Percentiles rank a stretch among this genome's conserved stretches.
Evolutionary conservation across 768 basidiomycete genomes (phyloP).

Genomic region (Coprinopsis strossmayeri): DNA sequence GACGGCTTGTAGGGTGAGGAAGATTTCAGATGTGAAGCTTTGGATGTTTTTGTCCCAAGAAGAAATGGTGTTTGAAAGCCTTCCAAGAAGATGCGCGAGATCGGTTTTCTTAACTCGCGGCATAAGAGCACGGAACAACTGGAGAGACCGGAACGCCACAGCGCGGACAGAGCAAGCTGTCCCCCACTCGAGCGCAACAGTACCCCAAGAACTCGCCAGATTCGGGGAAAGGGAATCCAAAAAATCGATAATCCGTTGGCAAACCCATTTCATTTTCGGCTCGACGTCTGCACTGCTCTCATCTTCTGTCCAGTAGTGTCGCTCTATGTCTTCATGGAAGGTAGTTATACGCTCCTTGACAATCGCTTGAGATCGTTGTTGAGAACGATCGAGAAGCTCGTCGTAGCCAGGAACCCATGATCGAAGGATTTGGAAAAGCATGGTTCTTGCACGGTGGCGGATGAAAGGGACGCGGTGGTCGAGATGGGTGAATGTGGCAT

Average conservation of each 20-base stretch:
- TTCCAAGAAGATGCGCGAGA: slow-evolving; percentile 72
- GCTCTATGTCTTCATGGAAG: slow-evolving; percentile 53
- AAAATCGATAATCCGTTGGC: slow-evolving; percentile 57
- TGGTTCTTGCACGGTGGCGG: slow-evolving; percentile 62
- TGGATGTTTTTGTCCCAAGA: slow-evolving; percentile 73
- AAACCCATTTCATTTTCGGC: slow-evolving; percentile 63
- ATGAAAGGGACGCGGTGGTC: slow-evolving; percentile 72
- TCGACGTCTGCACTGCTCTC: slow-evolving; percentile 49
- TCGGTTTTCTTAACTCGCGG: slow-evolving; percentile 65
- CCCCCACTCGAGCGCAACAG: slow-evolving; percentile 75
- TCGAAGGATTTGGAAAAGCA: slow-evolving; percentile 80
- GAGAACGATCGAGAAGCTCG: slow-evolving; percentile 55
- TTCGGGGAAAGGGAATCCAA: slow-evolving; percentile 64
- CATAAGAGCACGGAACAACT: slow-evolving; percentile 79
- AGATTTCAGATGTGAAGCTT: slow-evolving; percentile 75
- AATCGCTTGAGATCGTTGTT: slow-evolving; percentile 36
- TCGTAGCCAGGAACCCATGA: slow-evolving; percentile 78
- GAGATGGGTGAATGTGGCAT: slow-evolving; percentile 74
- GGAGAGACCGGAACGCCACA: slow-evolving; percentile 82
- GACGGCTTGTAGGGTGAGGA: slow-evolving; percentile 66
- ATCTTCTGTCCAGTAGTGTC: slow-evolving; percentile 67
- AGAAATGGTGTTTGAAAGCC: slow-evolving; percentile 79
- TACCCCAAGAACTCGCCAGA: slow-evolving; percentile 74
- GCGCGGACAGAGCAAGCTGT: slow-evolving; percentile 83
- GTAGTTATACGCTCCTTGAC: slow-evolving; percentile 45